Evolutionary conservation across 2,329 filamentous ascomycete species (phyloP), one percentile per base, ranked within the genome.

Genomic region (Paecilomyces niveus): DNA sequence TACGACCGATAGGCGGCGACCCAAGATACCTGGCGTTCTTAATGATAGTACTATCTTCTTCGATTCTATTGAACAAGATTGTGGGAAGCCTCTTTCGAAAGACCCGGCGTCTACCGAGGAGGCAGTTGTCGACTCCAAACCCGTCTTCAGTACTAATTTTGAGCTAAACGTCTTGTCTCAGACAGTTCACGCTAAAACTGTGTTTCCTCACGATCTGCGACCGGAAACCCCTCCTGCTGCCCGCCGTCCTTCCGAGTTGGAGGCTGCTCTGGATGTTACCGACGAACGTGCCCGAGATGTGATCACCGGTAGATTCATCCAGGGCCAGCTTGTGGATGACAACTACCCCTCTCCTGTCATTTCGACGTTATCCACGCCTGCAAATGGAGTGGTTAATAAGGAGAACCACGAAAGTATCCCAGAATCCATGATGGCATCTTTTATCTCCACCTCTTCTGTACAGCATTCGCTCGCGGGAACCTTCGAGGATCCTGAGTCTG

Each of bases 241-340:
- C 59, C 74, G 76, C 45, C 70, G 75, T 56, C 73, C 74, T 18
- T 76, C 76, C 26, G 75, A 77, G 59, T 68, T 79, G 56, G 76
- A 80, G 56, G 69, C 73, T 53, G 74, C 72, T 33, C 72, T 79
- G 55, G 76, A 86, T 60, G 92, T 89, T 67, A 89, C 88, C 57
- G 91, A 96, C 67, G 84, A 90, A 71, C 88, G 90, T 59, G 91
- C 90, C 18, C 84, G 88, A 49, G 92, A 97, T 71, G 92, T 99
- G 54, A 95, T 92, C 50, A 93, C 92, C 59, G 93, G 91, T 9
- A 88, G 94, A 56, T 81, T 99, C 51, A 85, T 97, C 8, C 92
- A 97, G 66, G 94, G 94, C 13, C 94, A 97, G 71, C 89, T 99
- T 64, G 94, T 99, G 10, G 90, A 96, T 62, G 94, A 97, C 70